Evolutionary conservation across 345 rosid genomes (phyloP).

Genomic region (Eucalyptus camaldulensis): DNA sequence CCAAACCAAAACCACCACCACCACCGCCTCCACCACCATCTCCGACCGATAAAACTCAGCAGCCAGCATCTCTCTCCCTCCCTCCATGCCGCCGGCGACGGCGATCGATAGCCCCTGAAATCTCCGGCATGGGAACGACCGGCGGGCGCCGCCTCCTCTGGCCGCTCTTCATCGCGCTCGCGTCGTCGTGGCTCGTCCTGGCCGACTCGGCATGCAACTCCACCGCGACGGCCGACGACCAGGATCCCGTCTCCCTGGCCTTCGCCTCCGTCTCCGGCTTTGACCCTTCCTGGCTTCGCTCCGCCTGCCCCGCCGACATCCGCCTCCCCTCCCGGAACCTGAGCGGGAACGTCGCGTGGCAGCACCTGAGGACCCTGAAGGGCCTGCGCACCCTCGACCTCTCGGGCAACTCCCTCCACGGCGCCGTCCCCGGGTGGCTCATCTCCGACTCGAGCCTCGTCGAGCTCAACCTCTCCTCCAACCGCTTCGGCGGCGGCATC

Average conservation of each 20-base stretch:
- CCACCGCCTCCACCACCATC: not conserved
- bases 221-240: constrained; percentile 26
- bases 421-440: constrained; percentile 60
- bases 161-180: not conserved
- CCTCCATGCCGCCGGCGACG: not conserved
- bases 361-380: constrained; percentile 34
- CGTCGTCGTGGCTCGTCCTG: constrained; percentile 3
- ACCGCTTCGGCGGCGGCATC: constrained; percentile 1
- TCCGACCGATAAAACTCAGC: not conserved
- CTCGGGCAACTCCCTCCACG: constrained; percentile 61
- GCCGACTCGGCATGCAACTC: constrained; percentile 11
- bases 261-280: constrained; percentile 59
- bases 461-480: constrained; percentile 6
- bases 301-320: constrained; percentile 27
- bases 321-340: constrained; percentile 47
- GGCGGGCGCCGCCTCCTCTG: not conserved
- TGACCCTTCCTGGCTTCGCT: constrained; percentile 35
- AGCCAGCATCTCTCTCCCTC: not conserved
- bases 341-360: constrained; percentile 68
- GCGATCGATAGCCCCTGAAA: not conserved
- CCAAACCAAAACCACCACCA: not conserved
- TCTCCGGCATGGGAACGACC: not conserved
- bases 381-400: constrained; percentile 43
- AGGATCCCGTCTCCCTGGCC: constrained; percentile 30
- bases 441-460: constrained; percentile 25